phyloP scores from a whole-genome alignment of 2,329 filamentous ascomycete species.

The Tolypocladium sp. region DNA sequence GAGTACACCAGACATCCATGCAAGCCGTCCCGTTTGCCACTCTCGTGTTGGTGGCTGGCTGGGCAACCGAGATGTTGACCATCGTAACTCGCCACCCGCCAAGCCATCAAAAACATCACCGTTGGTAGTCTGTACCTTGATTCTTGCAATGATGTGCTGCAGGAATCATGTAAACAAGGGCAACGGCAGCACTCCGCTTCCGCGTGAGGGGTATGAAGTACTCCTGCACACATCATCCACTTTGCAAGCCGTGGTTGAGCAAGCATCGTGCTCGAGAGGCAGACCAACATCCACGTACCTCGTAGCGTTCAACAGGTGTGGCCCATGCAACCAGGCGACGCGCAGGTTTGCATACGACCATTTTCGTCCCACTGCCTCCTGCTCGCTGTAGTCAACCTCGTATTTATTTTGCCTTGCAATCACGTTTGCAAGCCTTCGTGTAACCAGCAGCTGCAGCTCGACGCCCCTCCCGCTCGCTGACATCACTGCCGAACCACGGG shows the following conservation, averaged over 20 bases:
- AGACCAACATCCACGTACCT: not conserved
- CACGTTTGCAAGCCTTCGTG: not conserved
- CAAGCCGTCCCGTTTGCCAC: not conserved
- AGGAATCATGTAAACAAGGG: not conserved
- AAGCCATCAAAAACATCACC: not conserved
- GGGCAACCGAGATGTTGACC: not conserved
- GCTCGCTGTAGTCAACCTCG: not conserved
- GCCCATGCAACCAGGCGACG: not conserved
- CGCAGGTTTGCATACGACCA: not conserved
- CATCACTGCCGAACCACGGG: not conserved
- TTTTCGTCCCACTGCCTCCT: not conserved
- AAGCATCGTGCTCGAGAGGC: not conserved
- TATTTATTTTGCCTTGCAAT: not conserved
- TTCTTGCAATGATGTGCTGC: not conserved
- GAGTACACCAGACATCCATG: not conserved
- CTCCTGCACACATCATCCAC: not conserved
- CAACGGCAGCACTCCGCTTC: not conserved
- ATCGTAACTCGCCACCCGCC: not conserved
- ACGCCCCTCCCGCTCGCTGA: not conserved
- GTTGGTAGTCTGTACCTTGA: not conserved
- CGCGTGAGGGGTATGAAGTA: not conserved
- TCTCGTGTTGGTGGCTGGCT: not conserved
- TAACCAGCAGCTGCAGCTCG: not conserved
- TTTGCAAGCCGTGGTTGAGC: not conserved
- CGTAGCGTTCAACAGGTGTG: not conserved